These are phyloP conservation scores for Aspergillus chevalieri DNA, from an alignment of 2,329 filamentous ascomycete genomes.

Conservation along the genomic window DNA sequence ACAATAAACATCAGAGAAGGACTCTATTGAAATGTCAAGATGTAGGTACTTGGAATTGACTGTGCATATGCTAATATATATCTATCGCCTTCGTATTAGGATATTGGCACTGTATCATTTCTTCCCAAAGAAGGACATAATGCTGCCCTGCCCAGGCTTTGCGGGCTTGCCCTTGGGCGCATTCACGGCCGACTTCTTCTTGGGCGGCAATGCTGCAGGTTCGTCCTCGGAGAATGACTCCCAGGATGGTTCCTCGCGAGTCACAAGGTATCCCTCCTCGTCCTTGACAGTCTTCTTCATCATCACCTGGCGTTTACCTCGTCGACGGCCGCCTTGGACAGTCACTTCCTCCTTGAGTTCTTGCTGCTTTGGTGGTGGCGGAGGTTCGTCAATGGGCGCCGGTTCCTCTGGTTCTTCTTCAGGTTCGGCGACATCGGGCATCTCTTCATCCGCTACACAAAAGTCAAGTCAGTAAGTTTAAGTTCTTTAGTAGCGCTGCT, in stretches of 20 bases:
- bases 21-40: too few relatives aligned
- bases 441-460: conserved; percentile 41
- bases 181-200: conserved; percentile 42
- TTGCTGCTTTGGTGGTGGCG: conserved; percentile 38
- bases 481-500: neutral
- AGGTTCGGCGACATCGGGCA: conserved; percentile 49
- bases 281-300: conserved; percentile 84
- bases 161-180: conserved; percentile 49
- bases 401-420: conserved; percentile 28
- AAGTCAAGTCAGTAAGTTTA: conserved; percentile 12
- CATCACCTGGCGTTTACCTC: conserved; percentile 73
- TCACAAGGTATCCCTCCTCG: conserved; percentile 86
- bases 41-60: too few relatives aligned
- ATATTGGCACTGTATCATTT: conserved; percentile 45
- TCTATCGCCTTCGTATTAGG: neutral
- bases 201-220: conserved; percentile 42
- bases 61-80: neutral
- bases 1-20: neutral
- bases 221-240: conserved; percentile 94
- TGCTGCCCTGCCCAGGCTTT: conserved; percentile 61
- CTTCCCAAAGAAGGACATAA: conserved; percentile 89
- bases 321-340: conserved; percentile 58
- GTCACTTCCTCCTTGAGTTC: conserved; percentile 48
- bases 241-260: conserved; percentile 77
- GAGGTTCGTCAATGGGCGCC: conserved; percentile 30